These are phyloP conservation scores for Pseudevernia furfuracea DNA, from an alignment of 495 filamentous ascomycete genomes.

Conservation along the genomic window DNA sequence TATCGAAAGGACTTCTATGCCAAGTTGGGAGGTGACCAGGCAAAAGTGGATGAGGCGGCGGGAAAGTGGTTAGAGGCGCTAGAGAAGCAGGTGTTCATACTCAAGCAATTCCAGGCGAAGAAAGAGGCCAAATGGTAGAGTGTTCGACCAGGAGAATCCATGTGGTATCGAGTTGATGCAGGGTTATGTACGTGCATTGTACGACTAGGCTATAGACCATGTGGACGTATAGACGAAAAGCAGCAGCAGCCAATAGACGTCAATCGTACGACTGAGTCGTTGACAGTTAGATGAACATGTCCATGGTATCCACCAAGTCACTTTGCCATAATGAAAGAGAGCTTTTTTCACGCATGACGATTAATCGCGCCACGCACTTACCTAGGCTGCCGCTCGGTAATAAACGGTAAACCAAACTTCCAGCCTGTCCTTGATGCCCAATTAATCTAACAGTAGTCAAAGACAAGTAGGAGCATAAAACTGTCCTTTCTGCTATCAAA, in stretches of 20 bases:
- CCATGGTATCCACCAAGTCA: too few species aligned
- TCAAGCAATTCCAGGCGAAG: constrained; percentile 62
- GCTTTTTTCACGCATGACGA: too few species aligned
- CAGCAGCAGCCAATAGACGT: not conserved
- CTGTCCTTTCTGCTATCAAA: too few species aligned
- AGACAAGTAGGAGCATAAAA: too few species aligned
- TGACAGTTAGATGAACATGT: not conserved
- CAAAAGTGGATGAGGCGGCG: constrained; percentile 47
- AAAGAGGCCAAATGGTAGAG: constrained; percentile 65
- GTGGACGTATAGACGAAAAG: not conserved
- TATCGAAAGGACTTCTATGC: constrained; percentile 84
- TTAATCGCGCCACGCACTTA: too few species aligned
- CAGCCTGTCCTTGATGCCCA: too few species aligned
- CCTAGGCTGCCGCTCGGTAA: too few species aligned
- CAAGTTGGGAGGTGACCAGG: constrained; percentile 59
- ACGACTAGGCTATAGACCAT: not conserved
- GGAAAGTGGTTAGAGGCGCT: constrained; percentile 49
- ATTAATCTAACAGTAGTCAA: too few species aligned
- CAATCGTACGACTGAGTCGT: not conserved
- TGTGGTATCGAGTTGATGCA: too few species aligned
- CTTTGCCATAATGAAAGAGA: too few species aligned
- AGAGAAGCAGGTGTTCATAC: constrained; percentile 62
- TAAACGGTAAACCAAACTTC: too few species aligned
- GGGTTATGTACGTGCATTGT: not conserved
- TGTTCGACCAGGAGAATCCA: not conserved